Conservation (phyloP, 2,329 filamentous ascomycete species). For the Alternaria rosae region DNA sequence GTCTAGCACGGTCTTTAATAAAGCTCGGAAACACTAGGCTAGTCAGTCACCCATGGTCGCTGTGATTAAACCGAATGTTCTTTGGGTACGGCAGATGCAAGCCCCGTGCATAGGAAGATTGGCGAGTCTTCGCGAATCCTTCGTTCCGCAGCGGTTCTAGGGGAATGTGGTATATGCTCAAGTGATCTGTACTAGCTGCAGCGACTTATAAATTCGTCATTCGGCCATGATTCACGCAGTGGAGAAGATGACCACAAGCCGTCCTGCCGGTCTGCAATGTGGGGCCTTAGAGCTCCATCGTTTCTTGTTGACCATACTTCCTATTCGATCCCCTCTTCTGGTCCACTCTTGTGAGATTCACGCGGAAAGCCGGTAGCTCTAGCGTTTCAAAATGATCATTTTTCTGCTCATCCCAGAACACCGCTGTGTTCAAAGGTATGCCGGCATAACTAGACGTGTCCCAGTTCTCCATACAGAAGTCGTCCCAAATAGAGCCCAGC, state of each 20-base stretch:
- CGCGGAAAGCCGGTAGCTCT: slow-evolving; percentile 45
- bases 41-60: not conserved
- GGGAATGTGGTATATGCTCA: not conserved
- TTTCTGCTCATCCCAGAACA: slow-evolving; percentile 44
- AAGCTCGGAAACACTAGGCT: not conserved
- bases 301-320: slow-evolving; percentile 4
- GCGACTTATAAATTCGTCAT: not conserved
- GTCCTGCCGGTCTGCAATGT: not conserved
- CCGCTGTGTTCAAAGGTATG: slow-evolving; percentile 43
- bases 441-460: slow-evolving; percentile 44
- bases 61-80: not conserved
- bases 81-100: not conserved
- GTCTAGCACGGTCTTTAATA: not conserved
- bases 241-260: not conserved
- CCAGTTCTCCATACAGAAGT: slow-evolving; percentile 48
- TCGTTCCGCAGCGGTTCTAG: not conserved
- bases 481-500: slow-evolving; percentile 37
- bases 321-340: not conserved
- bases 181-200: not conserved
- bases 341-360: slow-evolving; percentile 29
- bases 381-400: slow-evolving; percentile 27
- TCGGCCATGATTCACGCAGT: not conserved
- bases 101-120: not conserved
- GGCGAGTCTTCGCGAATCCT: not conserved
- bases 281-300: slow-evolving; percentile 13